Conservation (phyloP, 2,329 filamentous ascomycete genomes). For the Fulvia fulva region DNA sequence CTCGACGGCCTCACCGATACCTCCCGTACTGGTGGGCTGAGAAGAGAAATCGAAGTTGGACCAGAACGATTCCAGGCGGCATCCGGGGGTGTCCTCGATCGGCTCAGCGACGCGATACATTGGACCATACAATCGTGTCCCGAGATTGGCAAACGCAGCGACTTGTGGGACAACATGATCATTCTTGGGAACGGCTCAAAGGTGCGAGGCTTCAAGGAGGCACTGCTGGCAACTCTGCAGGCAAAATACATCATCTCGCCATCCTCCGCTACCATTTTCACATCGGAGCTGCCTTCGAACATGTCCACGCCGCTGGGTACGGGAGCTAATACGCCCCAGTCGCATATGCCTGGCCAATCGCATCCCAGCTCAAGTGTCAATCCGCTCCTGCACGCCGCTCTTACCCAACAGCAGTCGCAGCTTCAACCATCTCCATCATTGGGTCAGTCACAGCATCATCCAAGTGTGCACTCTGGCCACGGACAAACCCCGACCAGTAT, state of each 20-base stretch:
- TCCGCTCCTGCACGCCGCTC: constrained; percentile 86
- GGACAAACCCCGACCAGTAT: constrained; percentile 79
- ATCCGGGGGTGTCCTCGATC: constrained; percentile 70
- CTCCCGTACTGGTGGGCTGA: constrained; percentile 33
- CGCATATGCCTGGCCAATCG: constrained; percentile 42
- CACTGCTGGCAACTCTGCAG: constrained; percentile 73
- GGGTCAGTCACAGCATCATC: constrained; percentile 28
- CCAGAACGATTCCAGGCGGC: constrained; percentile 65
- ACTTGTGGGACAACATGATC: constrained; percentile 88
- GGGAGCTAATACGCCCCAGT: constrained; percentile 82
- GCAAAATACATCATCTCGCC: constrained; percentile 87
- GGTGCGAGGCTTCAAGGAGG: constrained; percentile 76
- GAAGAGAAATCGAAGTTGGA: constrained; percentile 69
- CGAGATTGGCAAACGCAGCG: constrained; percentile 76
- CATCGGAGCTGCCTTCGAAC: constrained; percentile 90
- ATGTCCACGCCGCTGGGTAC: constrained; percentile 87
- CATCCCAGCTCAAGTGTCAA: constrained; percentile 61
- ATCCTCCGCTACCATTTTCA: constrained; percentile 92
- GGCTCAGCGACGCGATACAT: constrained; percentile 79
- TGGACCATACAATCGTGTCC: constrained; percentile 76
- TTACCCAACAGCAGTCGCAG: constrained; percentile 60
- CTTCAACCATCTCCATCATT: constrained; percentile 34
- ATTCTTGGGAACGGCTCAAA: constrained; percentile 84
- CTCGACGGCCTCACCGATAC: constrained; percentile 23
- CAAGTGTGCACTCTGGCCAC: constrained; percentile 50